Percentiles rank a stretch among this genome's conserved stretches.
Conservation (phyloP, 1,284 basidiomycete genomes). For the Cryptococcus amylolentus region DNA sequence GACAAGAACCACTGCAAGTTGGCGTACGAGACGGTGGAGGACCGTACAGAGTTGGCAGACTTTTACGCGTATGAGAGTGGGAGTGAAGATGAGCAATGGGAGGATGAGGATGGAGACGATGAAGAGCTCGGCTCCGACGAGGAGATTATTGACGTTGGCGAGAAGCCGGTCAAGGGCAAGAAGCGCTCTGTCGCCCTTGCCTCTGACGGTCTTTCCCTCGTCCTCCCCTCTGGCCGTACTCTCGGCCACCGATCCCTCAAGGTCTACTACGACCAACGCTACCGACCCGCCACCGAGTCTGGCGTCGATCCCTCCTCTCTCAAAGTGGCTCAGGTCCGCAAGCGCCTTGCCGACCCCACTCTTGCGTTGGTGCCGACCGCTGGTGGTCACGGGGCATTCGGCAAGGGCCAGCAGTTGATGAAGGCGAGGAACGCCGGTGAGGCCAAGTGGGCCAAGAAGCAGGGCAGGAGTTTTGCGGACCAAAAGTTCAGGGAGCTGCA, state of each 20-base stretch:
- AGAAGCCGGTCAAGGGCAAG: constrained; percentile 10
- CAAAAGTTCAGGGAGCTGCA: constrained; percentile 73
- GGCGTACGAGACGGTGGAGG: constrained; percentile 75
- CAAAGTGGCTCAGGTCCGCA: constrained; percentile 64
- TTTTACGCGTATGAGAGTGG: constrained; percentile 92
- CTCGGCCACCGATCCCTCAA: constrained; percentile 87
- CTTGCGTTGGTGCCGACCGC: constrained; percentile 75
- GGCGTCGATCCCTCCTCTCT: constrained; percentile 23
- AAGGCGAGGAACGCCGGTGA: constrained; percentile 93
- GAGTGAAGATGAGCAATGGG: constrained; percentile 56
- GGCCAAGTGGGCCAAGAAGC: constrained; percentile 84
- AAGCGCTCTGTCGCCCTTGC: constrained; percentile 6
- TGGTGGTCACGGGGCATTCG: constrained; percentile 81
- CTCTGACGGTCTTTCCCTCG: constrained; percentile 70
- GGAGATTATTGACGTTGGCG: background rate
- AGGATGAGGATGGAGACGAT: constrained; percentile 48
- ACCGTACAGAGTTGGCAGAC: constrained; percentile 83
- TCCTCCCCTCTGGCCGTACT: constrained; percentile 85
- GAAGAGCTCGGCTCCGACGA: constrained; percentile 1
- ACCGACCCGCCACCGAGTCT: constrained; percentile 48
- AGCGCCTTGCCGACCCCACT: constrained; percentile 72
- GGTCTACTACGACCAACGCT: constrained; percentile 83
- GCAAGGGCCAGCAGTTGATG: constrained; percentile 72
- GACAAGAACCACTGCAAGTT: constrained; percentile 97
- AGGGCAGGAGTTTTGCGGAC: constrained; percentile 70